Base-by-base conservation (phyloP, 345 rosid species). In the Citrus unshiu region DNA sequence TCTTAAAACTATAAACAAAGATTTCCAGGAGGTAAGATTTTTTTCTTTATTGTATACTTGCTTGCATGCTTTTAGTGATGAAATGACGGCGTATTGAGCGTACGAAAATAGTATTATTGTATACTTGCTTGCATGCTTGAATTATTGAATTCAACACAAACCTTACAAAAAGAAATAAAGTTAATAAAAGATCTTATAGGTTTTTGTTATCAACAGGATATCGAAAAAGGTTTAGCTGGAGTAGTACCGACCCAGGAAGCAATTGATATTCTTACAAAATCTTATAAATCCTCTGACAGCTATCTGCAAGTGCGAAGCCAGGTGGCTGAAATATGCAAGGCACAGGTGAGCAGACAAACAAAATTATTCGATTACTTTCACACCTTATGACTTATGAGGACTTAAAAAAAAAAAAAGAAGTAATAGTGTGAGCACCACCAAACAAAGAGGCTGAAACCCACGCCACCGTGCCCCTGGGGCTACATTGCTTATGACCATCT, bases 1-100 rank as follows among this genome's bases (percentile, higher is more conserved):
- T 72, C 86, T 86, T 58, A 82, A 82, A 77, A 85, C 87, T 51
- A 84, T 87, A 29, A 87, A 89, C 68, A 83, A 77, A 51, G 92
- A 89, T 76, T 89, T 89, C 24, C 83, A 87, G 14, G 51, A 21
- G 84, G 92, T 89, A 80, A 9, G 34, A 3, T 19, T 7, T 37
- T 35, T 7, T 18, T 14, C 27, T 68, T 6, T 40, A 3, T 40
- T n/a, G 16, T 40, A 24, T 40, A 68, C 7, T 40, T 12, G 30
- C 40, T 19, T 14, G 22, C 16, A 46, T 0, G 51, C 16, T 12
- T 12, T 12, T 12, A 12, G 14, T 10, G 14, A 43, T 10, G 49
- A 43, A 10, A 10, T 43, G 49, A 43, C 14, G 14, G 49, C 3
- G 49, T 43, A 43, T 43, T 43, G 49, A 10, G 49, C 0, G 13